Percentiles rank a stretch among this genome's conserved stretches.
Evolutionary conservation across 2,329 filamentous ascomycete genomes (phyloP).

Genomic region (Neoscytalidium dimidiatum): DNA sequence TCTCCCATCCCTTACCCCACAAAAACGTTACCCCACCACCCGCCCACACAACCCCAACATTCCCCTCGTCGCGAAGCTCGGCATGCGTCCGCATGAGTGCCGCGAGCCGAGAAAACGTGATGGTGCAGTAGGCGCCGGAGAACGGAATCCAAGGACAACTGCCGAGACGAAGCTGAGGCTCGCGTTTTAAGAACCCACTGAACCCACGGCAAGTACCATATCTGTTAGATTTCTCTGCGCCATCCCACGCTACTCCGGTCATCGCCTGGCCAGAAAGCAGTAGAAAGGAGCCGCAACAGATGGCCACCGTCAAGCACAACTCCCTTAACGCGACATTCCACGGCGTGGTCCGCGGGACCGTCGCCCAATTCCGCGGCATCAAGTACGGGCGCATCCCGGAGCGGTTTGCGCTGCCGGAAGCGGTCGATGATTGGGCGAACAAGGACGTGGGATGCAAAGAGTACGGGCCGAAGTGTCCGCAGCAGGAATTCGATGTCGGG

Average conservation of each 20-base stretch:
- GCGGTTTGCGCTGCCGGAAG: constrained; percentile 21
- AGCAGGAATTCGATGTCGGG: constrained; percentile 43
- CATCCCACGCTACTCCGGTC: no score
- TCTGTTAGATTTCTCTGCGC: background rate
- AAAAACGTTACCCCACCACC: constrained; percentile 8
- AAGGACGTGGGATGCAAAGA: constrained; percentile 27
- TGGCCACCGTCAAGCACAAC: constrained; percentile 15
- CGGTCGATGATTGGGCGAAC: constrained; percentile 23
- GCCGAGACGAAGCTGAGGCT: no score
- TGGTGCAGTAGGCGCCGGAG: no score
- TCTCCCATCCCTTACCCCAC: constrained; percentile 8
- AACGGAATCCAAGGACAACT: no score
- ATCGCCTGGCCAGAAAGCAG: no score
- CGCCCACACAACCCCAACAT: background rate
- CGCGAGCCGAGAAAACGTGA: no score
- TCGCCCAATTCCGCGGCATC: constrained; percentile 24
- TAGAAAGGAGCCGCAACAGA: background rate
- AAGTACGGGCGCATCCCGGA: constrained; percentile 22
- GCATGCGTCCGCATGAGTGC: no score
- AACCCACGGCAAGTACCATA: background rate
- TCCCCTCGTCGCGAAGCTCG: background rate
- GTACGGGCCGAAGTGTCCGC: constrained; percentile 44
- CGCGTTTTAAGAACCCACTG: no score
- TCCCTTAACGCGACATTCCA: constrained; percentile 22
- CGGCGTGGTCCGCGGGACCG: constrained; percentile 14